phyloP scores from a whole-genome alignment of 495 filamentous ascomycete genomes.

The Aspergillus bertholletiae region DNA sequence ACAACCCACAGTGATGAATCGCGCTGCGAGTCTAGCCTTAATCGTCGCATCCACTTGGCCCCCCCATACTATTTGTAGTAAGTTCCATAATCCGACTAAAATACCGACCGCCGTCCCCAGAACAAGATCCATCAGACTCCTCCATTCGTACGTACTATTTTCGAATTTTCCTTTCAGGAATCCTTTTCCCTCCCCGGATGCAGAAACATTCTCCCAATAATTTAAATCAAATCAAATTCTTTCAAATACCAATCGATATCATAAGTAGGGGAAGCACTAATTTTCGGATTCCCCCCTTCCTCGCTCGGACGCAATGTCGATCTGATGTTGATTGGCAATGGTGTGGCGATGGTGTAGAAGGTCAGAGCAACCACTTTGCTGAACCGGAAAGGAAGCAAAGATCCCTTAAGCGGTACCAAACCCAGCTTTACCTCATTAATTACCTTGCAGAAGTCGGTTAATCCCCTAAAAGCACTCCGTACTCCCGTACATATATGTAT shows the following conservation, averaged over 20 bases:
- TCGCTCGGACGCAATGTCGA: neutral
- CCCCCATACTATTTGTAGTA: neutral
- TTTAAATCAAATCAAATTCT: too few species aligned
- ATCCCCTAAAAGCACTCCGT: too few species aligned
- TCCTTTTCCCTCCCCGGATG: neutral
- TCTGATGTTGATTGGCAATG: neutral
- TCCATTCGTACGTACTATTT: too few species aligned
- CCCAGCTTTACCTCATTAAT: too few species aligned
- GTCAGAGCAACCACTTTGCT: too few species aligned
- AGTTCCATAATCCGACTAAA: too few species aligned
- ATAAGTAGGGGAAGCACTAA: neutral
- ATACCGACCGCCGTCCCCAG: neutral
- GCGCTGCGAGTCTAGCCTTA: slow-evolving; percentile 5
- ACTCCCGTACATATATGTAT: too few species aligned
- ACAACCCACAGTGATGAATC: neutral
- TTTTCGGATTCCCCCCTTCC: neutral
- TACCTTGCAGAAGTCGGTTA: too few species aligned
- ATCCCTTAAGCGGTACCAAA: too few species aligned
- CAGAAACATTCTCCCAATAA: neutral
- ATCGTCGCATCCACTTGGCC: too few species aligned
- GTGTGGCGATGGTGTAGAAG: neutral
- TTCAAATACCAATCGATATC: neutral
- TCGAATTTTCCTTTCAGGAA: neutral
- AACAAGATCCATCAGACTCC: neutral
- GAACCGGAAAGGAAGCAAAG: neutral